Conservation (phyloP, 148 eudicot species). For the Bassia scoparia region DNA sequence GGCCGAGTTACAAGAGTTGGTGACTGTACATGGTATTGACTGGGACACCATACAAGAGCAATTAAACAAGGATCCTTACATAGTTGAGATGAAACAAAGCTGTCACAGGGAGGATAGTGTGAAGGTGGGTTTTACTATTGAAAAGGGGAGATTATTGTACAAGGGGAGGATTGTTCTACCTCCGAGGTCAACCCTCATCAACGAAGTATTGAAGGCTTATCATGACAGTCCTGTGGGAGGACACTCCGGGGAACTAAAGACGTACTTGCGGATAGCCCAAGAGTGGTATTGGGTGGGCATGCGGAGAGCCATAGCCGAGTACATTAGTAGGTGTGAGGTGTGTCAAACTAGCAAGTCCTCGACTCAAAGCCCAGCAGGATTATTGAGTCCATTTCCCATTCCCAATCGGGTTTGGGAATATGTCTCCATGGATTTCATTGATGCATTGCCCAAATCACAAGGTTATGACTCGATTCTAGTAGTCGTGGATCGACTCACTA, state of each 20-base stretch:
- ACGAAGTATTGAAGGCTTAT: background rate
- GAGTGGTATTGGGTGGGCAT: background rate
- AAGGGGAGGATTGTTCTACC: background rate
- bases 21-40: background rate
- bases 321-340: no score
- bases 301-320: background rate
- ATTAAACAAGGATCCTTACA: background rate
- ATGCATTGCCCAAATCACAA: background rate
- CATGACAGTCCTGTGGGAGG: background rate
- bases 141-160: background rate
- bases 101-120: accelerated
- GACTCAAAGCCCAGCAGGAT: background rate
- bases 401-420: background rate
- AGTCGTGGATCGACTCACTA: background rate
- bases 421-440: background rate
- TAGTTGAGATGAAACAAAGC: no score
- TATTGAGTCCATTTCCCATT: background rate
- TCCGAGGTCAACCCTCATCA: background rate
- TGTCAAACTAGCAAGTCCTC: background rate
- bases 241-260: background rate
- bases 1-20: background rate
- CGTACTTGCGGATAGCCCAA: background rate
- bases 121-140: no score
- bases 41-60: background rate
- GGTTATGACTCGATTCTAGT: background rate